Base-by-base conservation (phyloP, 257 asterid species). In the Salvia rosmarinus region DNA sequence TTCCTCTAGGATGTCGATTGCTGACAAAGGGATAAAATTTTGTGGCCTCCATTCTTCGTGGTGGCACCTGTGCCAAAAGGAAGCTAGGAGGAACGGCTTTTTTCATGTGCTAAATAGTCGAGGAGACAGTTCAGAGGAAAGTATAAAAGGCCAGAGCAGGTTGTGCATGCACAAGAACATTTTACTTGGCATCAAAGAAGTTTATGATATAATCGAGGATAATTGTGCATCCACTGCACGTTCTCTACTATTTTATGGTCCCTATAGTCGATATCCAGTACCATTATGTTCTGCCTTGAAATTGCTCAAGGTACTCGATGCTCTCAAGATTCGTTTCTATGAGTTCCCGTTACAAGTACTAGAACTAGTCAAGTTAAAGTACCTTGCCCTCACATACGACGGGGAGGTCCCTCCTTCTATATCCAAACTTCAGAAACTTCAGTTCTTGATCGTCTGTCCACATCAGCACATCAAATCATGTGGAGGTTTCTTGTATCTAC, bases 271-370 rank as follows among this genome's bases (percentile, higher is more conserved):
- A 61, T 61, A 37, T 8, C 67, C 67, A 19, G 28, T 61, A 5
- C 67, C 67, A 5, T 0, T 70, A 25, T 70, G 75, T 57, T 70
- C n/a, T 14, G 34, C 59, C 3, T 43, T 70, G 10, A 70, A 44
- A 64, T 28, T 57, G 1, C 59, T 70, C 13, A 13, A 42, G 35
- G 64, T 30, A 17, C 49, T 70, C 0, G 75, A 70, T 57, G 75
- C 75, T 70, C 47, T 57, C 3, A 57, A 39, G 35, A 56, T 70
- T 3, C 75, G 67, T 16, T 57, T 70, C 17, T 70, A 70, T 17
- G 47, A 43, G 30, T 70, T 70, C 67, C 75, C 75, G 5, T 9
- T 28, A 37, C 58, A 70, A 71, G 68, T 59, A 30, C 2, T 71
- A 0, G 39, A 46, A 32, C 50, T 71, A 7, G 25, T 8, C 1